Percentiles rank a stretch among this genome's conserved stretches.
phyloP scores from a whole-genome alignment of 2,329 filamentous ascomycete genomes.

The Aspergillus floridensis region DNA sequence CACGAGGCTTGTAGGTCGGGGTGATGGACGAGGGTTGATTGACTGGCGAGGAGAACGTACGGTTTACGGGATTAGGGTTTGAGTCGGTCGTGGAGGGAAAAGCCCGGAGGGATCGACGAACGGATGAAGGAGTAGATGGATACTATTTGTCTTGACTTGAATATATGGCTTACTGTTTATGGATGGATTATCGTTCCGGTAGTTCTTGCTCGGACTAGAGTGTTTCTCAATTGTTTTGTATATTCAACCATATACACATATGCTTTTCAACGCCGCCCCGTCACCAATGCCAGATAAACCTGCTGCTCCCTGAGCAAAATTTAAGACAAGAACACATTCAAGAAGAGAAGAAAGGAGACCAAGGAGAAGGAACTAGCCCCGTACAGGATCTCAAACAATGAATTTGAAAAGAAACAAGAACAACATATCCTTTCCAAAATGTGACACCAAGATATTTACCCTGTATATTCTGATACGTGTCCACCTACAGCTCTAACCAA shows the following conservation, averaged over 20 bases:
- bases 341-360: not conserved
- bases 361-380: not conserved
- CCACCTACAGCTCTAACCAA: not conserved
- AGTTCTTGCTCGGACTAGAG: not conserved
- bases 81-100: not conserved
- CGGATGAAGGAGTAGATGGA: not conserved
- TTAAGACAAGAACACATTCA: not conserved
- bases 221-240: not conserved
- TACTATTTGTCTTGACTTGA: not conserved
- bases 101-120: not conserved
- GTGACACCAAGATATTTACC: slow-evolving; percentile 9
- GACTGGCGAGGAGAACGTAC: too few relatives aligned
- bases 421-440: not conserved
- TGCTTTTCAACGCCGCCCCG: not conserved
- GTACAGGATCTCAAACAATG: not conserved
- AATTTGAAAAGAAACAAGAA: not conserved
- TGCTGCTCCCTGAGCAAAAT: not conserved
- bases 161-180: not conserved
- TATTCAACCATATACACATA: not conserved
- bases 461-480: not conserved
- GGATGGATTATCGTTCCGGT: not conserved
- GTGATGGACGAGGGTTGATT: too few relatives aligned
- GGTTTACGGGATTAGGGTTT: not conserved
- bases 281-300: not conserved
- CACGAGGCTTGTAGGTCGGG: not conserved